Conservation (phyloP, 106 monocot genomes). For the Dioscorea alata region DNA sequence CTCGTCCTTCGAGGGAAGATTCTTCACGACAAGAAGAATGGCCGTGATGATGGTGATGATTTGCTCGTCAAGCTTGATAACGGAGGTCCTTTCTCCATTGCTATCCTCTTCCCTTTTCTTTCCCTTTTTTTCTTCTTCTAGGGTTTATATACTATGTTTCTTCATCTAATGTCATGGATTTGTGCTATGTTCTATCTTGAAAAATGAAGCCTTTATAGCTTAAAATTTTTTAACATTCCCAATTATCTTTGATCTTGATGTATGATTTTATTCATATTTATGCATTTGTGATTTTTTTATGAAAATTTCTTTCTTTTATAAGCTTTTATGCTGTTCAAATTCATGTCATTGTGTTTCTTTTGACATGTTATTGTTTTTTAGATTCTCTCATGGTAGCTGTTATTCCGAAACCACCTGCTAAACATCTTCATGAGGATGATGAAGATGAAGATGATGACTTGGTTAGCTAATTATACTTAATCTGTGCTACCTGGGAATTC, state of each 20-base stretch:
- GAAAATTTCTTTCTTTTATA: neutral
- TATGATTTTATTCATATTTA: too few species aligned
- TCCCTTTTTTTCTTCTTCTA: too few species aligned
- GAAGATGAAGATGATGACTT: constrained; percentile 73
- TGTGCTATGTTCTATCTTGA: neutral
- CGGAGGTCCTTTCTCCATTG: constrained; percentile 24
- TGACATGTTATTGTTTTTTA: constrained; percentile 11
- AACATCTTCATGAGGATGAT: constrained; percentile 65
- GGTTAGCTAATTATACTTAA: constrained; percentile 28
- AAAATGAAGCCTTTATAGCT: neutral
- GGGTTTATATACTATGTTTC: neutral
- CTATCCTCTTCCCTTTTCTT: neutral
- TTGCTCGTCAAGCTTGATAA: constrained; percentile 22
- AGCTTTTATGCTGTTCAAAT: neutral
- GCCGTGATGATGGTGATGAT: constrained; percentile 22
- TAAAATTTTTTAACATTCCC: too few species aligned
- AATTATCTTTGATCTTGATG: too few species aligned
- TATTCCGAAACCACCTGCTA: constrained; percentile 78
- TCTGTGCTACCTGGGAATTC: neutral
- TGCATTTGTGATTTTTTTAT: neutral
- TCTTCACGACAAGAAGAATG: constrained; percentile 23
- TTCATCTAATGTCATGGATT: neutral
- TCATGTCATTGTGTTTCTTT: neutral
- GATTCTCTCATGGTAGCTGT: constrained; percentile 84
- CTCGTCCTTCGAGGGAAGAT: constrained; percentile 44